A percentile compares a stretch with the other conserved stretches of the same genome.
Conservation (phyloP, 1,139 yeast genomes). For the Hanseniaspora sp. region DNA sequence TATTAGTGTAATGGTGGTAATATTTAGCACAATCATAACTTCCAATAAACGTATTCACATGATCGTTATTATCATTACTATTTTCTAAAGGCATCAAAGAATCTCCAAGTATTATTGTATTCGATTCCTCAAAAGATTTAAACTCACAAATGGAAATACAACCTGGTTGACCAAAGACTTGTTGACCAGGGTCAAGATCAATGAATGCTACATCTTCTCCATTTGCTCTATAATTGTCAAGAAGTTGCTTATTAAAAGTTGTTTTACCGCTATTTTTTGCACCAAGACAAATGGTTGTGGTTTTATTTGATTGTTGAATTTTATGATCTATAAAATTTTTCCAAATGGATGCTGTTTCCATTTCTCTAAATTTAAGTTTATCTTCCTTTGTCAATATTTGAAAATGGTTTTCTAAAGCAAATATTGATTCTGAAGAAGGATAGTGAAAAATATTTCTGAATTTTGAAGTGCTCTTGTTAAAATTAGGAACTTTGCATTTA, state of each 20-base stretch:
- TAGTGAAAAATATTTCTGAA: not conserved
- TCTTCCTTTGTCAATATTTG: not conserved
- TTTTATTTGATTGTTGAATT: not conserved
- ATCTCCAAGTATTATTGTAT: not conserved
- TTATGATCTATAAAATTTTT: not conserved
- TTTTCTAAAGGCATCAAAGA: not conserved
- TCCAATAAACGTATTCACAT: not conserved
- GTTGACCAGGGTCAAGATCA: constrained; percentile 88
- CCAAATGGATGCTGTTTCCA: not conserved
- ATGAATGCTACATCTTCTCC: constrained; percentile 29
- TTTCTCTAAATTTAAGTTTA: not conserved
- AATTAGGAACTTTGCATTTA: not conserved
- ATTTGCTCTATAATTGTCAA: constrained; percentile 33
- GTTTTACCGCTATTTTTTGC: constrained; percentile 80
- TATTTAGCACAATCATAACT: constrained; percentile 9
- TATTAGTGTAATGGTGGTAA: constrained; percentile 1
- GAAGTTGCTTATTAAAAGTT: constrained; percentile 47
- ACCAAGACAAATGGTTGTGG: constrained; percentile 32
- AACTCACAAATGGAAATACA: constrained; percentile 30
- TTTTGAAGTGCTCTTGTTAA: not conserved
- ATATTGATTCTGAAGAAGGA: not conserved
- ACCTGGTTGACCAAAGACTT: constrained; percentile 68
- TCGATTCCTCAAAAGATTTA: not conserved
- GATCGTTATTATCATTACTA: not conserved
- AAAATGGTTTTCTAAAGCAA: not conserved